Percentiles rank a stretch among this genome's conserved stretches.
Conservation (phyloP, 257 asterid species). For the Mentha longifolia region DNA sequence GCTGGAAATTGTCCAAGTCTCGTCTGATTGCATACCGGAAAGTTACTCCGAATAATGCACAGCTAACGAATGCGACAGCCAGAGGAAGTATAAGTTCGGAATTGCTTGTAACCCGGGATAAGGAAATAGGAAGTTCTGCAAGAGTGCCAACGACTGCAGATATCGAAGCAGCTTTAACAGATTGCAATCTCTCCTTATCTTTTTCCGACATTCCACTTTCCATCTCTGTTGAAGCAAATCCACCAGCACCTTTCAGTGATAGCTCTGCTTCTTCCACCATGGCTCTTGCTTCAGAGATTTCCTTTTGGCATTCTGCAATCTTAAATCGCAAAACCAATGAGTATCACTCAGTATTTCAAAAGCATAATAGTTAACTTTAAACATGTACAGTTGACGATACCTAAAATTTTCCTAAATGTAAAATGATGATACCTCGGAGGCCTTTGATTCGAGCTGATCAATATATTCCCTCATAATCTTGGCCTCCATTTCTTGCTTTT, state of each 20-base stretch:
- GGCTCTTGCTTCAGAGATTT: slow-evolving; percentile 74
- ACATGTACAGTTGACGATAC: too few species aligned
- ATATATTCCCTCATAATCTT: slow-evolving; percentile 59
- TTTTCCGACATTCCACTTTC: slow-evolving; percentile 39
- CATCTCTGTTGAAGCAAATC: slow-evolving; percentile 19
- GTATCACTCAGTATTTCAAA: slow-evolving; percentile 8
- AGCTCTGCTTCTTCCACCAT: slow-evolving; percentile 90
- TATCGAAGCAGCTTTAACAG: slow-evolving; percentile 76
- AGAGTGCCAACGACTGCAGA: slow-evolving; percentile 76
- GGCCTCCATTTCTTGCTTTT: slow-evolving; percentile 82
- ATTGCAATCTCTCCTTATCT: slow-evolving; percentile 72
- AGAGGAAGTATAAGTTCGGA: slow-evolving; percentile 67
- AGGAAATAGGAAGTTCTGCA: slow-evolving; percentile 71
- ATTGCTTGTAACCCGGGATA: slow-evolving; percentile 52
- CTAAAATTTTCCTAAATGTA: background rate
- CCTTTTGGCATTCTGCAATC: slow-evolving; percentile 96
- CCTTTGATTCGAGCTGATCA: slow-evolving; percentile 68
- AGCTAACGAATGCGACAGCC: slow-evolving; percentile 68
- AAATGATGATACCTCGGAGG: slow-evolving; percentile 65
- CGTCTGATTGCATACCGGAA: slow-evolving; percentile 83
- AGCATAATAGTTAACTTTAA: background rate
- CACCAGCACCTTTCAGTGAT: slow-evolving; percentile 39
- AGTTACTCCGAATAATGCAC: slow-evolving; percentile 89
- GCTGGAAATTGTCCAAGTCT: slow-evolving; percentile 79
- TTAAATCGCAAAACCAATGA: slow-evolving; percentile 36